Evolutionary conservation across 305 asterid species (phyloP).

Genomic region (Fraxinus floribunda): DNA sequence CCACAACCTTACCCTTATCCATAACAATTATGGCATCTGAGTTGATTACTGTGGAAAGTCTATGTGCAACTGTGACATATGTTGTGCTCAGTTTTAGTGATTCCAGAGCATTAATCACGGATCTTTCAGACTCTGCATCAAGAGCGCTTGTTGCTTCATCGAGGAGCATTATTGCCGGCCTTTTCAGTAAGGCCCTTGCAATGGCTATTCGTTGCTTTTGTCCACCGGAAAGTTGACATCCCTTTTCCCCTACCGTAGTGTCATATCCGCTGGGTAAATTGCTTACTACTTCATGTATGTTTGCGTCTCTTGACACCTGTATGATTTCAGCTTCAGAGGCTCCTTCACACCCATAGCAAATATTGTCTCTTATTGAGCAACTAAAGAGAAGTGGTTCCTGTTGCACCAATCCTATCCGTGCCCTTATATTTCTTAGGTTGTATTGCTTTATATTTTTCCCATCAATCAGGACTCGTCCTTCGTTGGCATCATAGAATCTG

Average conservation of each 20-base stretch:
- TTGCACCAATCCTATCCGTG: conserved; percentile 71
- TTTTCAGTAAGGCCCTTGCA: conserved; percentile 64
- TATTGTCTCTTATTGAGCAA: conserved; percentile 67
- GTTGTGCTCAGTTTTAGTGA: conserved; percentile 45
- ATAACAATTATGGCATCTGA: conserved; percentile 59
- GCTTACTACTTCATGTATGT: conserved; percentile 69
- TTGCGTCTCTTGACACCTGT: conserved; percentile 61
- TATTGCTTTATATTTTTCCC: conserved; percentile 45
- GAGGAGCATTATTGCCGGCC: conserved; percentile 64
- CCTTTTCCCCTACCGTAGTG: conserved; percentile 71
- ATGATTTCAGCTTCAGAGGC: conserved; percentile 69
- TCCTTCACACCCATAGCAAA: conserved; percentile 62
- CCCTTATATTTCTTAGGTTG: conserved; percentile 51
- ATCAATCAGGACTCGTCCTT: conserved; percentile 57
- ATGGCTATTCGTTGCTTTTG: conserved; percentile 80
- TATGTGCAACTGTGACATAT: conserved; percentile 64
- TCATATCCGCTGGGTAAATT: conserved; percentile 64
- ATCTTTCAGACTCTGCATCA: conserved; percentile 74
- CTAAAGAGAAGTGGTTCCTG: conserved; percentile 81
- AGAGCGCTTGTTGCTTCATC: conserved; percentile 91
- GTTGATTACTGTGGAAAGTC: conserved; percentile 66
- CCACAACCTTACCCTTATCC: conserved; percentile 71
- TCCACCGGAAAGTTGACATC: conserved; percentile 84
- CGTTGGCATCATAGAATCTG: conserved; percentile 59
- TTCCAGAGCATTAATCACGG: conserved; percentile 56